phyloP scores from a whole-genome alignment of 2,329 filamentous ascomycete genomes.

The Simplicillium sp. region DNA sequence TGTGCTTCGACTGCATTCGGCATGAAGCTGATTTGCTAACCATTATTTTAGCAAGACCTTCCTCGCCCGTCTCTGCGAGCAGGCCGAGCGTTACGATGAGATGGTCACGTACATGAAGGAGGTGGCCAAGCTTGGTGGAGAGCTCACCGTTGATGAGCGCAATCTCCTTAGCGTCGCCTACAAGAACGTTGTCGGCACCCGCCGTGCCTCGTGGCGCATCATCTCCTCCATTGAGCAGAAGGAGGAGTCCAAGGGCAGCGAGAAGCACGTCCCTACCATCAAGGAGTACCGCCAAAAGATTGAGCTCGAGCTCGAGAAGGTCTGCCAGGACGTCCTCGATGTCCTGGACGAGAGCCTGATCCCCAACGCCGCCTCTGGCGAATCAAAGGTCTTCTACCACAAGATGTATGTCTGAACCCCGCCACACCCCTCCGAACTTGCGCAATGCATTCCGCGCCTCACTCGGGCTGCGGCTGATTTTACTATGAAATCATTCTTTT shows the following conservation, averaged over 20 bases:
- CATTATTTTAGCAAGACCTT: conserved; percentile 79
- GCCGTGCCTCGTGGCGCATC: conserved; percentile 98
- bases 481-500: too few relatives aligned
- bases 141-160: conserved; percentile 91
- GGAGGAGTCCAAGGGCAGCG: conserved; percentile 97
- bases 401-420: conserved; percentile 69
- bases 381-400: conserved; percentile 99
- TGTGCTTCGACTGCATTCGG: background rate
- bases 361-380: conserved; percentile 89
- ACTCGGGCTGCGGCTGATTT: background rate
- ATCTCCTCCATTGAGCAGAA: conserved; percentile 99
- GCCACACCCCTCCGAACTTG: conserved; percentile 2
- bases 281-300: conserved; percentile 98
- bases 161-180: conserved; percentile 98
- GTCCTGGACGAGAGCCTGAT: conserved; percentile 91
- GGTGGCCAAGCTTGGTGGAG: conserved; percentile 79
- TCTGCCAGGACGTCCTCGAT: conserved; percentile 95
- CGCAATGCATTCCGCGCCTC: conserved; percentile 3
- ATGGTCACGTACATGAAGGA: conserved; percentile 99
- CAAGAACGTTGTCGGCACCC: conserved; percentile 99
- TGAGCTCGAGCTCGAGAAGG: conserved; percentile 91
- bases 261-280: conserved; percentile 90
- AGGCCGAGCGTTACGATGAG: conserved; percentile 99
- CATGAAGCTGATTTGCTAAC: too few relatives aligned
- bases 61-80: conserved; percentile 98